phyloP scores from a whole-genome alignment of 495 filamentous ascomycete species.

The Terfezia boudieri region DNA sequence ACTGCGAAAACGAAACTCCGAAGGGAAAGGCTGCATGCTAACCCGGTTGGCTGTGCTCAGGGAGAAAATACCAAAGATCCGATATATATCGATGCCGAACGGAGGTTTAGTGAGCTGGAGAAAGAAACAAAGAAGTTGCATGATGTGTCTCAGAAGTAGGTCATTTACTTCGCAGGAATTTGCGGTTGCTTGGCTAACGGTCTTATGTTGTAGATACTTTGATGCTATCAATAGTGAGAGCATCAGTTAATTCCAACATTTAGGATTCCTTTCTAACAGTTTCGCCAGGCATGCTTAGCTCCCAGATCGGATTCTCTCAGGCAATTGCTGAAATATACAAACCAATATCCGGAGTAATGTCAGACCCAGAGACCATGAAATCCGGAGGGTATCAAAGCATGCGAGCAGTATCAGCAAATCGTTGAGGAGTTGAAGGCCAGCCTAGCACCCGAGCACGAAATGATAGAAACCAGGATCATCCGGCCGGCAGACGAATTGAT shows the following conservation, averaged over 20 bases:
- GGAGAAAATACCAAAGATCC: conserved; percentile 84
- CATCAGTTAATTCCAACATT: no score
- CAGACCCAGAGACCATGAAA: conserved; percentile 79
- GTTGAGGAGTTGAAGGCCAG: conserved; percentile 78
- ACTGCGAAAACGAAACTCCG: no score
- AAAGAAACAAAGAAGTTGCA: conserved; percentile 86
- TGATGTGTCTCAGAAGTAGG: conserved; percentile 71
- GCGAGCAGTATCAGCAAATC: conserved; percentile 86
- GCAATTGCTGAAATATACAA: conserved; percentile 92
- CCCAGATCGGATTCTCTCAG: conserved; percentile 97
- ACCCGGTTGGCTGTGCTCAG: conserved; percentile 8
- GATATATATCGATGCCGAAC: conserved; percentile 84
- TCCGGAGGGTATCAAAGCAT: conserved; percentile 80
- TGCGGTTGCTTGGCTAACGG: no score
- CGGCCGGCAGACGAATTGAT: conserved; percentile 84
- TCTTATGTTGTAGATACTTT: conserved; percentile 37
- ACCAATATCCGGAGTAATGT: conserved; percentile 86
- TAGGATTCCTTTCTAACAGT: no score
- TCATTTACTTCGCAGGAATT: neutral
- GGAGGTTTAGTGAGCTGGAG: conserved; percentile 83
- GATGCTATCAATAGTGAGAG: conserved; percentile 69
- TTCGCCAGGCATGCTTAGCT: conserved; percentile 59
- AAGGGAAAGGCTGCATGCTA: no score
- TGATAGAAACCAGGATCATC: conserved; percentile 86
- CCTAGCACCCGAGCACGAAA: conserved; percentile 76